Evolutionary conservation across 2,329 filamentous ascomycete genomes (phyloP), one percentile per base, ranked within the genome.

Genomic region (Nigrospora sphaerica): DNA sequence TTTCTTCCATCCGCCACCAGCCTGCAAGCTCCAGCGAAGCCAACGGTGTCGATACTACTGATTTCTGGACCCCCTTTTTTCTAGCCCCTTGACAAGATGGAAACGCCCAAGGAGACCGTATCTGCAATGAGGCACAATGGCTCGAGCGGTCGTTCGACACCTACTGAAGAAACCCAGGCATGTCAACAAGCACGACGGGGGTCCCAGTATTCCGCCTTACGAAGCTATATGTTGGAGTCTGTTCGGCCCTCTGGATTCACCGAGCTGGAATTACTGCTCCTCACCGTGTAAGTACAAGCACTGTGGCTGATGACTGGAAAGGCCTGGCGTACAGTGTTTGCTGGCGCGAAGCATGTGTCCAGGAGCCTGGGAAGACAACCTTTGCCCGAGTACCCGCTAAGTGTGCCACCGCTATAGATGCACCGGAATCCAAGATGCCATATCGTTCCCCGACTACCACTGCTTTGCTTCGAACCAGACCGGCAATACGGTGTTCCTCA

Each of bases 381-480:
- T 28, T 28, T 9, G 23, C 23, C 23, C 23, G 23, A 28, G 4
- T 28, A 28, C 23, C 23, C 23, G 42, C 35, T 35, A 37, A 44
- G 42, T 44, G 33, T 32, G 10, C 28, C 10, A 14, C 16, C 23
- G 7, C 11, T 33, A 41, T 46, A 63, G 61, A 45, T 75, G 67
- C 50, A 75, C 72, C 32, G 74, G 74, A 19, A 68, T 77, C 32
- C 74, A 77, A 67, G 77, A 83, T 62, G 77, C 78, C 42, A 72
- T 77, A 17, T 73, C 78, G 3, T 83, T 80, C 57, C 75, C 75
- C 18, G 77, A 81, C 56, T 83, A 77, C 60, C 72, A 74, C 61
- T 81, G 77, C 57, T 82, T 83, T 59, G 75, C 77, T 13, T 81
- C 78, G 31, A 83, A 83, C 59, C 79, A 84, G 56, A 84, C 80